Conservation (phyloP, 345 rosid genomes). For the Bruguiera sexangula region DNA sequence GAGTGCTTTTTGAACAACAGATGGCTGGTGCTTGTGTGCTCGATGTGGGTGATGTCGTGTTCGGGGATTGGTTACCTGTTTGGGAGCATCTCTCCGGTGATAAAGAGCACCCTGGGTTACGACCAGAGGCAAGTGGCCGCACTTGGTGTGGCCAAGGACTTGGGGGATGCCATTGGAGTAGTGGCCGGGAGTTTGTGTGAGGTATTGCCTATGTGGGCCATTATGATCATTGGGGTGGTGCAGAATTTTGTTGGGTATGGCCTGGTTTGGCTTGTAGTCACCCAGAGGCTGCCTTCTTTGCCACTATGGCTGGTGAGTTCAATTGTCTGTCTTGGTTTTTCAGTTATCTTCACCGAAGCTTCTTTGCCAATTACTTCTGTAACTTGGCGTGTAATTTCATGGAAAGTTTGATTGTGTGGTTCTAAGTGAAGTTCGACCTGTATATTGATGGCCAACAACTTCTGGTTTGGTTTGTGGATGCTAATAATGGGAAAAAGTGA, state of each 20-base stretch:
- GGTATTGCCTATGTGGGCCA: constrained; percentile 54
- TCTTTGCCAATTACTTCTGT: background rate
- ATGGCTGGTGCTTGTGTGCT: constrained; percentile 73
- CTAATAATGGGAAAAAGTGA: too few species aligned
- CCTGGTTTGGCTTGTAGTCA: constrained; percentile 61
- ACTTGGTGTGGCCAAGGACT: constrained; percentile 75
- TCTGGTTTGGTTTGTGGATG: too few species aligned
- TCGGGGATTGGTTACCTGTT: constrained; percentile 76
- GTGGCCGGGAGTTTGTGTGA: constrained; percentile 60
- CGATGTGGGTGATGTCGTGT: constrained; percentile 78
- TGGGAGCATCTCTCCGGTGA: constrained; percentile 77
- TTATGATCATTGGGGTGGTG: constrained; percentile 50
- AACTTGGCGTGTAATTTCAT: background rate
- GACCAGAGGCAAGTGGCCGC: constrained; percentile 68
- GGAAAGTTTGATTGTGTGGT: background rate
- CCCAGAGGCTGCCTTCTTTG: constrained; percentile 43
- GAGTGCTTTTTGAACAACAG: constrained; percentile 42
- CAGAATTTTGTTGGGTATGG: constrained; percentile 73
- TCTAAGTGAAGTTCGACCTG: background rate
- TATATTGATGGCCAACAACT: too few species aligned
- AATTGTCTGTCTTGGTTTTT: background rate
- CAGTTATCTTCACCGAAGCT: background rate
- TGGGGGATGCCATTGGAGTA: constrained; percentile 68
- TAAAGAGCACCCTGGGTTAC: constrained; percentile 59
- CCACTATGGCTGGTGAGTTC: constrained; percentile 85